Evolutionary conservation across 169 alveolate genomes (phyloP), one percentile per base, ranked within the genome.

Genomic region (Eimeria tenella): DNA sequence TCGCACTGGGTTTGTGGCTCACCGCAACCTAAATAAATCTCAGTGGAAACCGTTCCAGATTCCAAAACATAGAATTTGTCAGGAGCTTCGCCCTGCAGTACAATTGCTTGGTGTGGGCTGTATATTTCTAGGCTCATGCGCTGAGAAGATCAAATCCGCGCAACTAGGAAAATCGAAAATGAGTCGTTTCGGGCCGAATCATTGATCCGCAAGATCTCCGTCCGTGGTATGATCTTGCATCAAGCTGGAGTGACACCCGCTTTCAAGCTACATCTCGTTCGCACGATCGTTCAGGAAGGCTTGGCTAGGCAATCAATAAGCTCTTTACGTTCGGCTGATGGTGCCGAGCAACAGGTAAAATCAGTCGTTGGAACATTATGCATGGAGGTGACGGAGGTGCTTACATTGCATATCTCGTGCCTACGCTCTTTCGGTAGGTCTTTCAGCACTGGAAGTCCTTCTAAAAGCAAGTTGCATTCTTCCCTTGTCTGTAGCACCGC

Each of bases 21-120:
- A 90, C 94, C 94, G 86, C 90, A 71, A 31, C 97, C 96, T 52
- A 95, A 93, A 62, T 95, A 96, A n/a, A 92, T 68, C 90, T 96
- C 96, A 52, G 94, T 93, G 62, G 98, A 96, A 23, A 94, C 97
- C 23, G 97, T 96, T 19, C 98, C 98, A 4, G 98, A 96, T n/a
- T 97, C 94, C 23, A 96, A 86, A 52, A 95, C 83, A 60, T 89
- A 95, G 62, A 96, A 96, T n/a, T 94, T 94, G 23, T 94, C 95
- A 60, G 98, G 96, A 13, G 89, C 90, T 83, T 96, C 98, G 52
- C 98, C 98, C 58, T 96, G 97, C 17, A 96, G 73, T 62, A 96
- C 95, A 60, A 96, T 95, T 65, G 97, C 95, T 42, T 96, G 95
- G 68, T 95, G 88, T 0, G 98, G 96, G 53, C 71, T 88, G 56